Evolutionary conservation across 345 rosid species (phyloP), one percentile per base, ranked within the genome.

Genomic region (Bruguiera sexangula): DNA sequence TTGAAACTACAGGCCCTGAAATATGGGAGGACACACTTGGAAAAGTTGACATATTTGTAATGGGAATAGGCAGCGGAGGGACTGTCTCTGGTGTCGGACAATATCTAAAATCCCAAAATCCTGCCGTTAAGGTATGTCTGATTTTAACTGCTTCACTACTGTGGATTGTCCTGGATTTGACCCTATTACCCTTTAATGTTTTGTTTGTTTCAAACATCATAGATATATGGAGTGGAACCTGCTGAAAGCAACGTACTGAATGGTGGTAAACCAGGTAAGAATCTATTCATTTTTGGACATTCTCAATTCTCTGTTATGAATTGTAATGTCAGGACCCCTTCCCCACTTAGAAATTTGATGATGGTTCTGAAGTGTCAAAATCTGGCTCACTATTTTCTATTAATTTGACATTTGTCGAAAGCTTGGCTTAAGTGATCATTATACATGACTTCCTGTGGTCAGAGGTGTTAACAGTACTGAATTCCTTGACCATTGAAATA

Each of bases 61-160:
- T 92, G 97, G 99, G 99, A 73, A 92, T 95, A 29, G 99, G 97
- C 46, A 91, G 99, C 63, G 99, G 99, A 53, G 99, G 99, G 32
- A 95, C 99, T 0, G 99, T 95, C 31, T 80, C 96, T 20, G 99
- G 99, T 1, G 99, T 95, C 24, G 96, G 99, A 5, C 96, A 80
- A 74, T 95, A 89, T 72, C 96, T 95, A 19, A 95, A 95, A 66
- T 92, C 99, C 57, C 80, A 85, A 71, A 95, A 92, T 82, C 99
- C 97, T 30, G 87, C 90, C 72, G 96, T 95, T 37, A 86, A 95
- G 99, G 97, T 95, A 75, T 20, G 29, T 24, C 34, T 36, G 21
- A 66, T 56, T 53, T 59, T n/a, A 2, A 29, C 36, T 27, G 56
- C 6, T 26, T 27, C 8, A 18, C 18, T 66, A 32, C 30, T 20